phyloP scores from a whole-genome alignment of 176 grass and related monocot species.

The Luzula sylvatica region DNA sequence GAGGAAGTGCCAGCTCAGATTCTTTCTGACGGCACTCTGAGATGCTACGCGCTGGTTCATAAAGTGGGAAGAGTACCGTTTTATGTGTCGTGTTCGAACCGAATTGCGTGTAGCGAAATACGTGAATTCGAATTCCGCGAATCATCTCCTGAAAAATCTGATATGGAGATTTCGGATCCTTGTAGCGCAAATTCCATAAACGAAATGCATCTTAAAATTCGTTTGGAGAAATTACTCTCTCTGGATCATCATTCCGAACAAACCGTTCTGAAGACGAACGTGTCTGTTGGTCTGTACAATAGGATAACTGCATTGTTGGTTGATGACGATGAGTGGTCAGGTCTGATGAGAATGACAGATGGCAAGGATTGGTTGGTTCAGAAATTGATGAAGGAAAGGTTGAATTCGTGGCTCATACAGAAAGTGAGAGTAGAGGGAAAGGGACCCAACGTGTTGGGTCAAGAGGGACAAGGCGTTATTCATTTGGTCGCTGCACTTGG shows the following conservation, averaged over 20 bases:
- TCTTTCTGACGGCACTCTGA: slow-evolving; percentile 69
- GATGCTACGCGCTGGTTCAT: slow-evolving; percentile 64
- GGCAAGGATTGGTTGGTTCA: slow-evolving; percentile 48
- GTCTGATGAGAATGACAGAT: slow-evolving; percentile 15
- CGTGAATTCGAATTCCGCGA: slow-evolving; percentile 82
- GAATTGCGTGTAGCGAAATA: slow-evolving; percentile 91
- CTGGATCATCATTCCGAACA: slow-evolving; percentile 44
- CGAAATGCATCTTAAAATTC: slow-evolving; percentile 85
- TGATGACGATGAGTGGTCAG: slow-evolving; percentile 42
- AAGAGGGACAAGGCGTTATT: slow-evolving; percentile 88
- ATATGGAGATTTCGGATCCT: slow-evolving; percentile 50
- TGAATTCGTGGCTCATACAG: slow-evolving; percentile 73
- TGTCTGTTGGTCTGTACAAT: slow-evolving; percentile 47
- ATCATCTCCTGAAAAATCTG: slow-evolving; percentile 20
- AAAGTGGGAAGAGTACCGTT: slow-evolving; percentile 72
- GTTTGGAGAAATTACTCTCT: slow-evolving; percentile 76
- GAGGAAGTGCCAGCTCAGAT: slow-evolving; percentile 73
- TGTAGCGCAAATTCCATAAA: slow-evolving; percentile 31
- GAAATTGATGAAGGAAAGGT: slow-evolving; percentile 71
- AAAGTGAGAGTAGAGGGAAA: slow-evolving; percentile 78
- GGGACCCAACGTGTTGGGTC: slow-evolving; percentile 80
- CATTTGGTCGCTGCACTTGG: slow-evolving; percentile 92
- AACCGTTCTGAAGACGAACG: slow-evolving; percentile 30
- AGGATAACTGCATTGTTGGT: slow-evolving; percentile 78
- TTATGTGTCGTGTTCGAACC: slow-evolving; percentile 95